Evolutionary conservation across 257 asterid species (phyloP), one percentile per base, ranked within the genome.

Genomic region (Euphrasia confusa): DNA sequence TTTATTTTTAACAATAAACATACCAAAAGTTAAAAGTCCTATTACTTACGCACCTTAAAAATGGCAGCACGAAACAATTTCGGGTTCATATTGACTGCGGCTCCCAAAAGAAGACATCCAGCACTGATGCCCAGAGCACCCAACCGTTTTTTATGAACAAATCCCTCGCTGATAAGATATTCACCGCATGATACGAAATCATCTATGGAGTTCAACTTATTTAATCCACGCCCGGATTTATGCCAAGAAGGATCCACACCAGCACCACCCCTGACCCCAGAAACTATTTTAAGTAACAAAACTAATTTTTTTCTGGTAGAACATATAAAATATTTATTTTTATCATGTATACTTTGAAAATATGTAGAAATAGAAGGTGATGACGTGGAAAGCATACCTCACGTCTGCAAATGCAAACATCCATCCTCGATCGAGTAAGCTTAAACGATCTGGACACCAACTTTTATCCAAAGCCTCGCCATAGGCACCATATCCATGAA

Each of bases 391-490:
- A 27, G 10, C 10, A 53, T 77, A 92, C 97, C 99, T 89, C 66
- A 85, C 96, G 71, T 93, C 99, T 17, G 99, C 95, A 76, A 80
- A 93, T 61, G 95, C 97, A 65, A 89, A 78, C 68, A 87, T 65
- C 99, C 99, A 93, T 55, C 99, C 99, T 53, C 89, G 85, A 68
- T 93, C 91, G 21, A 93, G 95, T 50, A 93, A 79, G 84, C 96
- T 84, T 61, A 93, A 72, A 58, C 79, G 94, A 57, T 89, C 89
- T 4, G 84, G 61, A 78, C 94, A 93, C 97, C 99, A 93, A 77
- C 89, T 85, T 72, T 82, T 93, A 60, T 93, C 99, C 63, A 87
- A 75, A 62, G 56, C 76, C 65, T 93, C 94, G 11, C 95, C 96
- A 63, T 93, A 93, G 39, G 97, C 95, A 61, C 99, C 97, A 57